Percentiles rank a stretch among this genome's conserved stretches.
Conservation (phyloP, 2,329 filamentous ascomycete species). For the Claviceps sp. region DNA sequence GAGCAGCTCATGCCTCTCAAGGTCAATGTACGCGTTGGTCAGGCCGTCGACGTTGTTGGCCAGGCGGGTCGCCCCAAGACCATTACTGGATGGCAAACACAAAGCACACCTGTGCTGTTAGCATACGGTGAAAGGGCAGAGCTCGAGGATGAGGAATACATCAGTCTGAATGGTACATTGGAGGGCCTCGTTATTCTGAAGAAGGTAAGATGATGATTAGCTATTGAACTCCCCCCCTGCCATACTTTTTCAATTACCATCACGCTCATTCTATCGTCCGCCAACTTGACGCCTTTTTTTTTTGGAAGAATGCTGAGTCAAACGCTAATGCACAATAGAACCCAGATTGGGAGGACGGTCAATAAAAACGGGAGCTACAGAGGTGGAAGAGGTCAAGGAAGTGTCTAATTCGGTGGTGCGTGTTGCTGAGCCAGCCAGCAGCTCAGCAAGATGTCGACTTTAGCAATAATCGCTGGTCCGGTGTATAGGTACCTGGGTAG, state of each 20-base stretch:
- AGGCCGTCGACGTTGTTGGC: slow-evolving; percentile 95
- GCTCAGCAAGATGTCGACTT: not conserved
- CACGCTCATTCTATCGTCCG: too few relatives aligned
- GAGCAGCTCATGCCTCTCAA: slow-evolving; percentile 88
- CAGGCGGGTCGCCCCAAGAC: slow-evolving; percentile 97
- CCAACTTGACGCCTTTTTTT: too few relatives aligned
- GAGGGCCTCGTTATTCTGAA: slow-evolving; percentile 92
- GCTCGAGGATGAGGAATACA: slow-evolving; percentile 94
- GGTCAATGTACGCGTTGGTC: slow-evolving; percentile 92
- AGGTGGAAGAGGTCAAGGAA: not conserved
- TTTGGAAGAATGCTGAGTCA: too few relatives aligned
- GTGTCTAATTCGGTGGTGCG: not conserved
- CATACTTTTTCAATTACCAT: too few relatives aligned
- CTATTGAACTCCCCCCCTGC: not conserved
- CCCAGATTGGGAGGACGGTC: slow-evolving; percentile 26
- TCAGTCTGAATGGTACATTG: slow-evolving; percentile 77
- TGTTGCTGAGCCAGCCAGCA: slow-evolving; percentile 2
- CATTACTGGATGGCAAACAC: slow-evolving; percentile 98
- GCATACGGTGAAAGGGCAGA: slow-evolving; percentile 93
- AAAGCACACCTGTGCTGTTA: slow-evolving; percentile 93
- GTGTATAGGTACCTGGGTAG: slow-evolving; percentile 19
- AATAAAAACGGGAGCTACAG: slow-evolving; percentile 18
- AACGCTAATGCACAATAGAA: slow-evolving; percentile 19
- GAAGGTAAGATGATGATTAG: slow-evolving; percentile 53
- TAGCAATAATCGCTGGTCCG: slow-evolving; percentile 9